phyloP scores from a whole-genome alignment of 768 basidiomycete species.

The Clitopilus passeckerianus region DNA sequence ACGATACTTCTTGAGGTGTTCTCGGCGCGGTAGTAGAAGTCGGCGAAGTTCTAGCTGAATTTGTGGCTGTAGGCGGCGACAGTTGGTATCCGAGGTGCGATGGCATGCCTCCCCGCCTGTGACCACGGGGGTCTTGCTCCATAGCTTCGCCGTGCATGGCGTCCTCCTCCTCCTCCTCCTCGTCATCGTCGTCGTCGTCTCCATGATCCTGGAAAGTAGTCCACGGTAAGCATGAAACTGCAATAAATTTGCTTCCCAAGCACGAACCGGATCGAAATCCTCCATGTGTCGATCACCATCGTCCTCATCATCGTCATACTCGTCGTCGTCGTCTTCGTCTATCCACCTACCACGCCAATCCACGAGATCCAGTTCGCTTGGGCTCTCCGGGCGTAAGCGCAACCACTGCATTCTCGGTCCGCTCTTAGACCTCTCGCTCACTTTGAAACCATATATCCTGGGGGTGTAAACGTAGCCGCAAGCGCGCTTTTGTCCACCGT shows the following conservation, averaged over 20 bases:
- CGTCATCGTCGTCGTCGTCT: constrained; percentile 60
- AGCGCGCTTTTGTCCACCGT: constrained; percentile 87
- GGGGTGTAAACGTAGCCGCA: constrained; percentile 85
- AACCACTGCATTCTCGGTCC: constrained; percentile 99
- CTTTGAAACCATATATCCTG: constrained; percentile 96
- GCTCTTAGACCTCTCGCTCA: constrained; percentile 89
- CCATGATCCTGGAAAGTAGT: constrained; percentile 42
- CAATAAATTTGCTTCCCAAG: constrained; percentile 3
- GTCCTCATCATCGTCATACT: constrained; percentile 54
- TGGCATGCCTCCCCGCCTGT: constrained; percentile 28
- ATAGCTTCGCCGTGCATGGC: constrained; percentile 13
- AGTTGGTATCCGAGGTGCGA: constrained; percentile 16
- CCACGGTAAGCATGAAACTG: constrained; percentile 31
- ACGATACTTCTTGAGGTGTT: constrained; percentile 36
- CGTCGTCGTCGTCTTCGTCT: constrained; percentile 51
- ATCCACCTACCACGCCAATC: constrained; percentile 93
- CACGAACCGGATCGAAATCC: constrained; percentile 76
- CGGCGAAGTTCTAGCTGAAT: constrained; percentile 48
- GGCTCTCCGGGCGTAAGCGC: constrained; percentile 76
- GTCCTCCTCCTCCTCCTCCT: constrained; percentile 46
- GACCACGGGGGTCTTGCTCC: constrained; percentile 21
- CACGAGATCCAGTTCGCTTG: constrained; percentile 78
- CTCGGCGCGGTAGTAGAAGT: constrained; percentile 41
- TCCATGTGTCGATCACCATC: constrained; percentile 78
- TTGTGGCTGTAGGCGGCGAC: constrained; percentile 33